phyloP scores from a whole-genome alignment of 2,329 filamentous ascomycete genomes.

The Colletotrichum musicola region DNA sequence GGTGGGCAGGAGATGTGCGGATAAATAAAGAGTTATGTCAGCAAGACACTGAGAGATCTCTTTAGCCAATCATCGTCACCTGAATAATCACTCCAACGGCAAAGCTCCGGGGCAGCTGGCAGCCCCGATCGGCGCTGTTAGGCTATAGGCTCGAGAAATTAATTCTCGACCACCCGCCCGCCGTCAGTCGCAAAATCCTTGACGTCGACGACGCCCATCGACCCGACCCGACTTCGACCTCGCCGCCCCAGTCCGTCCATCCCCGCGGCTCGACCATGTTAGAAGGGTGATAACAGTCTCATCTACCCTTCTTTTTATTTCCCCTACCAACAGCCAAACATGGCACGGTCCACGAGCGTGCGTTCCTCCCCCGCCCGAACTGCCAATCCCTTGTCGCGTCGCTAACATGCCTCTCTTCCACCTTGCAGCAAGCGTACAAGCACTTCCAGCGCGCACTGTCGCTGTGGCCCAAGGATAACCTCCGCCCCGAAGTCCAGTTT shows the following conservation, averaged over 20 bases:
- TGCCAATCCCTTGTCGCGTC: not conserved
- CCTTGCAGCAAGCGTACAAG: slow-evolving; percentile 56
- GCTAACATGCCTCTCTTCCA: slow-evolving; percentile 12
- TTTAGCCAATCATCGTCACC: not conserved
- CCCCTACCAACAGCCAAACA: slow-evolving; percentile 23
- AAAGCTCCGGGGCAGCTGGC: slow-evolving; percentile 16
- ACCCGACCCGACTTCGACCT: slow-evolving; percentile 40
- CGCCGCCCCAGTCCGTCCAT: slow-evolving; percentile 48
- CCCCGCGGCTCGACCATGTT: slow-evolving; percentile 27
- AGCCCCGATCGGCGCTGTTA: not conserved
- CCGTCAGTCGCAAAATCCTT: slow-evolving; percentile 32
- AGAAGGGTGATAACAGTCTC: slow-evolving; percentile 1
- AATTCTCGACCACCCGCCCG: slow-evolving; percentile 20
- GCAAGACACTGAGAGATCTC: not conserved
- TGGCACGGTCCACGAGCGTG: slow-evolving; percentile 43
- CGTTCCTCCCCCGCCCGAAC: slow-evolving; percentile 10
- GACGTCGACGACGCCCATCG: slow-evolving; percentile 33
- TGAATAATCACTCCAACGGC: slow-evolving; percentile 4
- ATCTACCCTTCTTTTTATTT: not conserved
- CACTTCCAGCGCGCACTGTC: slow-evolving; percentile 64
- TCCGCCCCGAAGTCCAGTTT: slow-evolving; percentile 74
- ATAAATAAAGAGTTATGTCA: not conserved
- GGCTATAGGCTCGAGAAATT: slow-evolving; percentile 8
- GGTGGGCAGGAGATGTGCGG: too few relatives aligned
- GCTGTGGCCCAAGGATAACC: slow-evolving; percentile 73